phyloP scores from a whole-genome alignment of 2,329 filamentous ascomycete genomes.

The Colletotrichum salicis region DNA sequence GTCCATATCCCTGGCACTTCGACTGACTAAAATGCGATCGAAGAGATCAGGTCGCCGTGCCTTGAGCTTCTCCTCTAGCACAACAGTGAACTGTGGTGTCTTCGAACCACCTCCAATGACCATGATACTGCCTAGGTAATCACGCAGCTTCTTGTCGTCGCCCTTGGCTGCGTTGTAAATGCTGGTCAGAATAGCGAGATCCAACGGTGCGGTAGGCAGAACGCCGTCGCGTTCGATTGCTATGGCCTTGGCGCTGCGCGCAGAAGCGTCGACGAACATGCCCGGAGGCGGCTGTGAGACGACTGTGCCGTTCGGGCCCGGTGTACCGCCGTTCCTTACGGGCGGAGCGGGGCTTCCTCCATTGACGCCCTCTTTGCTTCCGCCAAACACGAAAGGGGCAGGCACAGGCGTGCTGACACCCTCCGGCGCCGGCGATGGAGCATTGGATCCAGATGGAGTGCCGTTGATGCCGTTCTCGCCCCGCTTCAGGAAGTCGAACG shows the following conservation, averaged over 20 bases:
- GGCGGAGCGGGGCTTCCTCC: constrained; percentile 64
- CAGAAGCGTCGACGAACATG: constrained; percentile 61
- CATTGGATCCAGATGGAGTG: constrained; percentile 86
- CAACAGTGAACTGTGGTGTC: constrained; percentile 80
- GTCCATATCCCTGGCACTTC: constrained; percentile 90
- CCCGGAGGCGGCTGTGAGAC: constrained; percentile 52
- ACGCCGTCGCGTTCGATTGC: constrained; percentile 81
- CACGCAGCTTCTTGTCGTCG: constrained; percentile 92
- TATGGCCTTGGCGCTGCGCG: constrained; percentile 63
- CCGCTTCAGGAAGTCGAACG: constrained; percentile 73
- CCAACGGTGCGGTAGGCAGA: constrained; percentile 84
- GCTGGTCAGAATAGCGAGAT: constrained; percentile 88
- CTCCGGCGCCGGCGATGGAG: constrained; percentile 88
- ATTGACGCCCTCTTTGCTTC: constrained; percentile 55
- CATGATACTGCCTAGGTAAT: constrained; percentile 91
- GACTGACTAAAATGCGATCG: constrained; percentile 71
- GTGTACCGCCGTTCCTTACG: constrained; percentile 59
- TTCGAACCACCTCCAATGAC: constrained; percentile 87
- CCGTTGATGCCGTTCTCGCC: constrained; percentile 77
- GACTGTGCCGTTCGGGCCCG: constrained; percentile 46
- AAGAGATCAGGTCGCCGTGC: constrained; percentile 69
- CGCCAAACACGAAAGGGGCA: constrained; percentile 66
- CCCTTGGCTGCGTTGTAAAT: constrained; percentile 88
- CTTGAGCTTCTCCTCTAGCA: constrained; percentile 85
- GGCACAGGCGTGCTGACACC: constrained; percentile 74